phyloP scores from a whole-genome alignment of 225 moss, liverwort and hornwort genomes.

The Ulota crispa region DNA sequence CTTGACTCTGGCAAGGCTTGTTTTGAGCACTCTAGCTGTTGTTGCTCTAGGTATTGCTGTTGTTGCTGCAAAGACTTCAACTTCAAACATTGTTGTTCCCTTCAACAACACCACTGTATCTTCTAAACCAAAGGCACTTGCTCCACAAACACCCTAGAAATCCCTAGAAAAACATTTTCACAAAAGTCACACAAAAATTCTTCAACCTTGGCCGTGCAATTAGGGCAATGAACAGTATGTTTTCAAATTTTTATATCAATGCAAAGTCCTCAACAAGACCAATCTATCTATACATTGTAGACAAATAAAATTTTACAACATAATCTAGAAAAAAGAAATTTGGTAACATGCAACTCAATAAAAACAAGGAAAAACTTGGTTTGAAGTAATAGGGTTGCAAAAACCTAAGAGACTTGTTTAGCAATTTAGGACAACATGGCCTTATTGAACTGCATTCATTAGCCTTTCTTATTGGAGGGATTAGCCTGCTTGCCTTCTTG shows the following conservation, averaged over 20 bases:
- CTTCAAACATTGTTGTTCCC: constrained; percentile 64
- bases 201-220: too few species aligned
- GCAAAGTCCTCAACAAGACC: too few species aligned
- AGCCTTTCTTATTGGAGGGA: constrained; percentile 46
- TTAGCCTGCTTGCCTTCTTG: constrained; percentile 30
- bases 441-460: constrained; percentile 73
- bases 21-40: constrained; percentile 23
- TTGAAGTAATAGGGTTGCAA: not conserved
- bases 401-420: constrained; percentile 86
- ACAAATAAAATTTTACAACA: too few species aligned
- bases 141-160: not conserved
- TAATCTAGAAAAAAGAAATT: too few species aligned
- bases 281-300: too few species aligned
- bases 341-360: too few species aligned
- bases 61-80: constrained; percentile 63
- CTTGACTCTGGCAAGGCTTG: constrained; percentile 25
- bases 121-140: constrained; percentile 82
- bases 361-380: too few species aligned
- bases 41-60: too few species aligned
- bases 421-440: constrained; percentile 80
- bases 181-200: not conserved
- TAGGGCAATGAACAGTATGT: too few species aligned
- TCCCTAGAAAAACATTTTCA: not conserved
- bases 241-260: too few species aligned
- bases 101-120: constrained; percentile 71